These are phyloP conservation scores for Alternaria tenuissima DNA, from an alignment of 2,329 filamentous ascomycete species.

Conservation along the genomic window DNA sequence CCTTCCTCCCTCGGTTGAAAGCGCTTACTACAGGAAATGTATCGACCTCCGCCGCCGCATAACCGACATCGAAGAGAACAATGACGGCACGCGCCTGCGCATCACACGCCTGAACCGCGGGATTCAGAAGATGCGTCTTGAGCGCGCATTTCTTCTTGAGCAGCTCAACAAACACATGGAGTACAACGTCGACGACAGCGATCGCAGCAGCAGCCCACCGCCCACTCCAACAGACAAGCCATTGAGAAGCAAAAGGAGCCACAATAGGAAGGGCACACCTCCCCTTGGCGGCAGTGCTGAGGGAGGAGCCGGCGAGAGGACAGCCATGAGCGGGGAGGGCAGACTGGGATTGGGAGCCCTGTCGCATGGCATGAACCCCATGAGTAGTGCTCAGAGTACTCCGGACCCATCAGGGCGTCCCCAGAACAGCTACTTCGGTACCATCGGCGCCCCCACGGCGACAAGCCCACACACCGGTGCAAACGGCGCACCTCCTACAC, in stretches of 20 bases:
- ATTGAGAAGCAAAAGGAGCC: conserved; percentile 75
- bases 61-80: conserved; percentile 89
- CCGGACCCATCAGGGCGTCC: conserved; percentile 45
- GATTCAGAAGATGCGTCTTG: conserved; percentile 89
- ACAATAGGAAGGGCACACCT: conserved; percentile 58
- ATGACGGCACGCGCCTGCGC: conserved; percentile 81
- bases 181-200: conserved; percentile 66
- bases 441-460: conserved; percentile 28
- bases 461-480: conserved; percentile 38
- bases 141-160: conserved; percentile 70
- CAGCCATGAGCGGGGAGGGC: background rate
- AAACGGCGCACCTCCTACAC: conserved; percentile 36
- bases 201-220: conserved; percentile 80
- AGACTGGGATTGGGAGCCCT: conserved; percentile 1
- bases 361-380: conserved; percentile 34
- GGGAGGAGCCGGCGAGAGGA: conserved; percentile 8
- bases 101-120: conserved; percentile 82
- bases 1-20: conserved; percentile 88
- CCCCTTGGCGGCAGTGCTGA: conserved; percentile 28
- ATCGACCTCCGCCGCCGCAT: conserved; percentile 92
- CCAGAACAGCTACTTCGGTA: conserved; percentile 43
- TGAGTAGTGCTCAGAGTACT: conserved; percentile 51
- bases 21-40: conserved; percentile 95
- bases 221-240: conserved; percentile 83
- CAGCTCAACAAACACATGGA: conserved; percentile 59